Conservation (phyloP, 2,329 filamentous ascomycete genomes). For the Beauveria australis region DNA sequence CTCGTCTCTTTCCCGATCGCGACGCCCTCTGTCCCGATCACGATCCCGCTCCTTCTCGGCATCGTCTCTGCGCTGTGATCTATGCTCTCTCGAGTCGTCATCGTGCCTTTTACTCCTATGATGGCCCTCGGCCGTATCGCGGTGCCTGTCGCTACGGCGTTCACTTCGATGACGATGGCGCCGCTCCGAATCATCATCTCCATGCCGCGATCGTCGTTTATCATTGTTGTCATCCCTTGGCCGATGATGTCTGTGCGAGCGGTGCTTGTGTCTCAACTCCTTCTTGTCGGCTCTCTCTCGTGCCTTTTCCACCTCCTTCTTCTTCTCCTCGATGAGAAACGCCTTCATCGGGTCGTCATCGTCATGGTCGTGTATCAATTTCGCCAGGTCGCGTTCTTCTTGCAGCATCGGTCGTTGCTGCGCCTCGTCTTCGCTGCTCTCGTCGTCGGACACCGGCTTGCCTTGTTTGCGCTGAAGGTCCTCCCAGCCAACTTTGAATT, state of each 20-base stretch:
- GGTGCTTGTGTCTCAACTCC: constrained; percentile 38
- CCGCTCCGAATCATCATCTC: not conserved
- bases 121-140: constrained; percentile 22
- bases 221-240: constrained; percentile 25
- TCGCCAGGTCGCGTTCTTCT: constrained; percentile 73
- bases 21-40: constrained; percentile 17
- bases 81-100: constrained; percentile 19
- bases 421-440: constrained; percentile 36
- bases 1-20: constrained; percentile 16
- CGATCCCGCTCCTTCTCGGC: constrained; percentile 18
- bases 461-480: constrained; percentile 49
- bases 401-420: constrained; percentile 56
- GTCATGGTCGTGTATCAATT: constrained; percentile 71
- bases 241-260: constrained; percentile 39
- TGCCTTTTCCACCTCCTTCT: constrained; percentile 73
- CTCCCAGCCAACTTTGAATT: constrained; percentile 50
- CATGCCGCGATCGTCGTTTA: constrained; percentile 13
- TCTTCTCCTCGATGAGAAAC: constrained; percentile 84
- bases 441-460: constrained; percentile 33
- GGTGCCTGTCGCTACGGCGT: constrained; percentile 14
- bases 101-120: constrained; percentile 21
- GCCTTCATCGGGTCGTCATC: constrained; percentile 98
- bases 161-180: constrained; percentile 15
- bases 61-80: constrained; percentile 1
- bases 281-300: constrained; percentile 42